Conservation (phyloP, 2,329 filamentous ascomycete species). For the Xylariaceae sp. region DNA sequence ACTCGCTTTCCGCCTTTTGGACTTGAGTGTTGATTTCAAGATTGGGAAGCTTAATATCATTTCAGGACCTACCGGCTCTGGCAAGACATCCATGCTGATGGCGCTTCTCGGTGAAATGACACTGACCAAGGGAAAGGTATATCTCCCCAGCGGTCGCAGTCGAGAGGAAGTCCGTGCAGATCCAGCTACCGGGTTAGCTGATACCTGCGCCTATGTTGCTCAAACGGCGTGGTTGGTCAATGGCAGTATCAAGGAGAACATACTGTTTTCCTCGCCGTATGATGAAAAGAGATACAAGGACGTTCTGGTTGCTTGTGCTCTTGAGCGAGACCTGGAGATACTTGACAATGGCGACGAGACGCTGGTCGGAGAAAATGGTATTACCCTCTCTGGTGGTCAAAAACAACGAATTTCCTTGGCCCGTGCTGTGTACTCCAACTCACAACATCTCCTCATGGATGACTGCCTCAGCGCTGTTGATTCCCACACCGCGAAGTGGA, state of each 20-base stretch:
- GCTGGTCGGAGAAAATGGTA: constrained; percentile 92
- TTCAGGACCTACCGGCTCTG: constrained; percentile 85
- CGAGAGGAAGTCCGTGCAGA: constrained; percentile 80
- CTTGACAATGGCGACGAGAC: constrained; percentile 90
- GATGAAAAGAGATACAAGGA: constrained; percentile 79
- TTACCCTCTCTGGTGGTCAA: constrained; percentile 92
- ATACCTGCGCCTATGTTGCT: constrained; percentile 92
- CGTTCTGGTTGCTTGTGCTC: constrained; percentile 83
- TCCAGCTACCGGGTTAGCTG: constrained; percentile 77
- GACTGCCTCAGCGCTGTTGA: constrained; percentile 96
- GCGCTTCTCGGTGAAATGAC: constrained; percentile 96
- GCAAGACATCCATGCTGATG: constrained; percentile 95
- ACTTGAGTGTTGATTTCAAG: constrained; percentile 75
- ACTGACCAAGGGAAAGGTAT: constrained; percentile 70
- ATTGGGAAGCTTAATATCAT: constrained; percentile 88
- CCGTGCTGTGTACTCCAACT: constrained; percentile 94
- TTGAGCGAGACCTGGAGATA: constrained; percentile 87
- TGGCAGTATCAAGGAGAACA: constrained; percentile 92
- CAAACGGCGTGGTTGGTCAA: constrained; percentile 98
- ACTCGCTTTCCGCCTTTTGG: constrained; percentile 74
- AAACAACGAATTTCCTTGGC: constrained; percentile 96
- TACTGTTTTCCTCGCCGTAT: constrained; percentile 77
- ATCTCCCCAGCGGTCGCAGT: constrained; percentile 77
- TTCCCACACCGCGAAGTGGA: constrained; percentile 96
- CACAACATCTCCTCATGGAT: constrained; percentile 82